Percentiles rank a stretch among this genome's conserved stretches.
phyloP scores from a whole-genome alignment of 139 green algal species.

The Diplosphaera chodatii region DNA sequence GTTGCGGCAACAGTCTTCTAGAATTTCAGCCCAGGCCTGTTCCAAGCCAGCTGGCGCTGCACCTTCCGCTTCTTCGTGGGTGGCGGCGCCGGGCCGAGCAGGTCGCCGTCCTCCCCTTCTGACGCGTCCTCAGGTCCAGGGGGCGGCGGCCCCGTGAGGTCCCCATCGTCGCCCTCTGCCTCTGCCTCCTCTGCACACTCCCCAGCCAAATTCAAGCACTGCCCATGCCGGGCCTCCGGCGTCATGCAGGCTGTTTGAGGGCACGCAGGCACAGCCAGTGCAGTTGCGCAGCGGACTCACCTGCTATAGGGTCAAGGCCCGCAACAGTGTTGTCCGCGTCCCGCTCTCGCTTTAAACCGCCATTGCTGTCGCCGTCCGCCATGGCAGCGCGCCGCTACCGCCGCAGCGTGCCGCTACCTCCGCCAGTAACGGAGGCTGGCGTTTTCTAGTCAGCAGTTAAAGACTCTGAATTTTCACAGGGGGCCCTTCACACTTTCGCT shows the following conservation, averaged over 20 bases:
- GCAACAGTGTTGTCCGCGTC: neutral
- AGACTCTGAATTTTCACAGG: too few species aligned
- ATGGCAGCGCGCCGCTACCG: neutral
- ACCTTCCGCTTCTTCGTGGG: slow-evolving; percentile 59
- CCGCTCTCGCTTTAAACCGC: neutral
- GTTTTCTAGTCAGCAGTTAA: too few species aligned
- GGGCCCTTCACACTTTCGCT: too few species aligned
- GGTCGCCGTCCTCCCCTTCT: slow-evolving; percentile 17
- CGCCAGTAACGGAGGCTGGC: too few species aligned
- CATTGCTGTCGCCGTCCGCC: neutral
- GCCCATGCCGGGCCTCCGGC: too few species aligned
- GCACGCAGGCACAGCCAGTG: too few species aligned
- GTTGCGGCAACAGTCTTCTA: too few species aligned
- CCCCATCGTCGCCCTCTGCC: neutral
- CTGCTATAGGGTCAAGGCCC: neutral
- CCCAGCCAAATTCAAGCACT: too few species aligned
- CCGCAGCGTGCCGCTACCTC: too few species aligned
- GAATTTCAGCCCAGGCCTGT: too few species aligned
- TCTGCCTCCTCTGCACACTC: neutral
- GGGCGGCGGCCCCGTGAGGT: neutral
- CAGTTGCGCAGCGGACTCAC: neutral
- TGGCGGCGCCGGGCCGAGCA: slow-evolving; percentile 37
- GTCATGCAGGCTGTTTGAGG: too few species aligned
- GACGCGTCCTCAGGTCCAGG: neutral
- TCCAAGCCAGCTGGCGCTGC: too few species aligned